Conservation (phyloP, 441 rosid species). For the Iberis amara region DNA sequence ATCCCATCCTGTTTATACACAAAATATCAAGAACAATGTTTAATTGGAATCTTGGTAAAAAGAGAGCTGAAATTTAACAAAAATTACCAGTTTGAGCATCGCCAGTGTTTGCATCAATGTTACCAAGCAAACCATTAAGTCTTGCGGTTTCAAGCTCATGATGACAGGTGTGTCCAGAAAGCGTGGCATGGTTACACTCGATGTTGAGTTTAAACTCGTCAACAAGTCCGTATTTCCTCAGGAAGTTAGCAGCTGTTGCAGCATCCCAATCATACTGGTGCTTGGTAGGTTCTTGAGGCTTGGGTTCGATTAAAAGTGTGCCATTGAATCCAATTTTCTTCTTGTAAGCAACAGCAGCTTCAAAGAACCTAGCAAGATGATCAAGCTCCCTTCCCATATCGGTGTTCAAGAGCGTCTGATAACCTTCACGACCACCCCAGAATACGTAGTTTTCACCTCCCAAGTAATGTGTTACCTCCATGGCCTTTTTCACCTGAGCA, state of each 20-base stretch:
- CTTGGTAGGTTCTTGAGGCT: conserved; percentile 99
- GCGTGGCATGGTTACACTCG: conserved; percentile 96
- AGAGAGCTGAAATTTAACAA: neutral
- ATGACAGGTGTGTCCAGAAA: conserved; percentile 96
- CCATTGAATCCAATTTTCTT: conserved; percentile 96
- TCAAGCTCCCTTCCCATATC: conserved; percentile 94
- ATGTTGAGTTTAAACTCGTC: conserved; percentile 85
- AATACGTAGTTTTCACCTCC: conserved; percentile 97
- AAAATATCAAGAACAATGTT: neutral
- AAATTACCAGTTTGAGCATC: conserved; percentile 83
- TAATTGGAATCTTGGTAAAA: neutral
- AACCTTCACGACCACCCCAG: conserved; percentile 99
- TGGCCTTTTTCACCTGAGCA: conserved; percentile 95
- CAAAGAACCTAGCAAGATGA: conserved; percentile 78
- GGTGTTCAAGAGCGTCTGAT: conserved; percentile 86
- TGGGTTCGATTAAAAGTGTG: conserved; percentile 84
- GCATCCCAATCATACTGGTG: conserved; percentile 99
- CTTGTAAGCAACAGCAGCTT: conserved; percentile 89
- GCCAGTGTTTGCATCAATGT: conserved; percentile 94
- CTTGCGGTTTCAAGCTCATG: conserved; percentile 98
- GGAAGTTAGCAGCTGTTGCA: conserved; percentile 83
- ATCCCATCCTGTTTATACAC: conserved; percentile 77
- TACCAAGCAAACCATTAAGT: conserved; percentile 82
- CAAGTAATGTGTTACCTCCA: conserved; percentile 89
- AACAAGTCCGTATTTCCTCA: conserved; percentile 76